Conservation (phyloP, 345 rosid genomes). For the Salix udensis region DNA sequence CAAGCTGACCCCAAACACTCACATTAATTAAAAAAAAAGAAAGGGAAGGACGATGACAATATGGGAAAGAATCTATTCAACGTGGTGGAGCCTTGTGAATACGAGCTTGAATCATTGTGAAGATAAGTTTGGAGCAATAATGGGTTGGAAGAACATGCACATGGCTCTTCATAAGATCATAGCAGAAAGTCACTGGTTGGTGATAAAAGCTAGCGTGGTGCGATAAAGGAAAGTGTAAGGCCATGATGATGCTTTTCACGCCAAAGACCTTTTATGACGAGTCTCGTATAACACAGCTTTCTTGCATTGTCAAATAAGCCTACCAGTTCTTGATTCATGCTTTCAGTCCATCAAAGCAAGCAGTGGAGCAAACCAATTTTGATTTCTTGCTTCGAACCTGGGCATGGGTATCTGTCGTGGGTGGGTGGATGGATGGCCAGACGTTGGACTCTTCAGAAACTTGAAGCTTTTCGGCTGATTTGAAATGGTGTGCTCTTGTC, state of each 20-base stretch:
- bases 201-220: conserved; percentile 14
- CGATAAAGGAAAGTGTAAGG: conserved; percentile 12
- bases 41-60: neutral
- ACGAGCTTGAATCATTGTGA: conserved; percentile 19
- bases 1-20: too few relatives aligned
- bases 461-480: neutral
- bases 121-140: conserved; percentile 31
- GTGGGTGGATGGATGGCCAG: too few relatives aligned
- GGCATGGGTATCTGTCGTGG: too few relatives aligned
- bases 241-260: conserved; percentile 20
- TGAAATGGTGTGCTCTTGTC: neutral
- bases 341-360: neutral
- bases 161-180: conserved; percentile 24
- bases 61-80: neutral
- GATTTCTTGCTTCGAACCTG: neutral
- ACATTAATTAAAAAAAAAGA: too few relatives aligned
- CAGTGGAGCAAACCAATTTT: neutral
- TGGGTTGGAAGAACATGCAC: conserved; percentile 32
- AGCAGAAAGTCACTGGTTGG: conserved; percentile 29
- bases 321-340: neutral
- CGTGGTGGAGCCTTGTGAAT: conserved; percentile 6
- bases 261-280: conserved; percentile 8
- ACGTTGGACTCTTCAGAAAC: neutral
- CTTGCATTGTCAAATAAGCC: neutral
- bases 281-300: conserved; percentile 6